Evolutionary conservation across 1,284 basidiomycete genomes (phyloP).

Genomic region (Sanghuangporus sanghuang): DNA sequence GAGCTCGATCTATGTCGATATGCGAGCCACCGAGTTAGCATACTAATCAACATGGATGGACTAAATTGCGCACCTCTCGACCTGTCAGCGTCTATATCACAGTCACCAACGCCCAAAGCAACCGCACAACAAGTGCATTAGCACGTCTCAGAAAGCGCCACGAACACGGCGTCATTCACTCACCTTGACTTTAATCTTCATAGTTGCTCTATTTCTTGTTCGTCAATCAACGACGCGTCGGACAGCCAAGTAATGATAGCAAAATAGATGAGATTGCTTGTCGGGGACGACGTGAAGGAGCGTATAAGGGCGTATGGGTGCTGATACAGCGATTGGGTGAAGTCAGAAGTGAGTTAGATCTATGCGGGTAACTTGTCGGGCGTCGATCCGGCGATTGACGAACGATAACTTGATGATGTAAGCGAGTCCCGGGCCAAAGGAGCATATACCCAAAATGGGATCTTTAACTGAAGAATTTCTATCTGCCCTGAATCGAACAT

Average conservation of each 20-base stretch:
- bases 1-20: conserved; percentile 74
- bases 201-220: conserved; percentile 27
- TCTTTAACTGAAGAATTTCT: too few relatives aligned
- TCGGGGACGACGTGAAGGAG: not conserved
- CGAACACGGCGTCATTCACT: not conserved
- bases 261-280: not conserved
- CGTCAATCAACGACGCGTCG: not conserved
- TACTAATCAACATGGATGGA: not conserved
- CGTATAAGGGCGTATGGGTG: not conserved
- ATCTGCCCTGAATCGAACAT: too few relatives aligned
- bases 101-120: not conserved
- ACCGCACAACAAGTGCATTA: conserved; percentile 11
- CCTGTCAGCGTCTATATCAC: conserved; percentile 79
- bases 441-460: too few relatives aligned
- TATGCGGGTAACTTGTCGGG: not conserved
- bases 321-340: not conserved
- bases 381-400: conserved; percentile 11
- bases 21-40: not conserved
- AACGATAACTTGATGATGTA: conserved; percentile 8
- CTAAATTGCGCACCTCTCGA: conserved; percentile 66
- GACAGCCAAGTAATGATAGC: not conserved
- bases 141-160: conserved; percentile 3
- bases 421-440: not conserved
- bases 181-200: conserved; percentile 86
- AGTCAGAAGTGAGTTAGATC: not conserved